Conservation (phyloP, 1,284 basidiomycete genomes). For the Fomes fomentarius region DNA sequence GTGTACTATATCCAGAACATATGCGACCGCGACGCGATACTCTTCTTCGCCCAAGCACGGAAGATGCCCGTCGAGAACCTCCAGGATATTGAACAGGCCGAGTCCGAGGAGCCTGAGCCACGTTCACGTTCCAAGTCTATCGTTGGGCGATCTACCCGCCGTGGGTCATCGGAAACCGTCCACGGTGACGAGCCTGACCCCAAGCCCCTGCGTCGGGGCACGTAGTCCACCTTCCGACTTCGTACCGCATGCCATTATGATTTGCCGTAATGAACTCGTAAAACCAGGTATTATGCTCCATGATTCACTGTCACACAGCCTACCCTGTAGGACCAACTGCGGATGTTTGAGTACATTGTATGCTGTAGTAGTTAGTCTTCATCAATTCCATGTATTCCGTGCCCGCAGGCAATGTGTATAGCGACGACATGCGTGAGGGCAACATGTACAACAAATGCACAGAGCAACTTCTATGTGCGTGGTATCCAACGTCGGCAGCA, state of each 20-base stretch:
- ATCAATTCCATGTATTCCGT: slow-evolving; percentile 9
- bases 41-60: slow-evolving; percentile 95
- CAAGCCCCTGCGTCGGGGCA: slow-evolving; percentile 17
- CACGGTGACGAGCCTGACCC: slow-evolving; percentile 20
- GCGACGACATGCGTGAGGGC: neutral
- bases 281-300: neutral
- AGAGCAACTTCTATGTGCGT: neutral
- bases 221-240: too few relatives aligned
- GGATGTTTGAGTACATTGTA: neutral
- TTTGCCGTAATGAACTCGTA: too few relatives aligned
- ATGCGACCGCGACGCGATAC: slow-evolving; percentile 72
- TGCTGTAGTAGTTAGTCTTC: slow-evolving; percentile 1
- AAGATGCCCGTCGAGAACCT: slow-evolving; percentile 51
- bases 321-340: neutral
- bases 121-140: slow-evolving; percentile 18
- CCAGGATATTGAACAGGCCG: slow-evolving; percentile 20
- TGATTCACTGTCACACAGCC: neutral
- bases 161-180: slow-evolving; percentile 23
- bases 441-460: slow-evolving; percentile 6
- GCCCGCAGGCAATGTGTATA: slow-evolving; percentile 3
- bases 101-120: slow-evolving; percentile 15
- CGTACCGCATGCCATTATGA: neutral
- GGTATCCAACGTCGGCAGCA: too few relatives aligned
- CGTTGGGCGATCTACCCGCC: slow-evolving; percentile 1
- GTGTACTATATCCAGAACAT: slow-evolving; percentile 91